These are phyloP conservation scores for Coemansia sp. DNA, from an alignment of 192 early-diverging fungal species.

Conservation along the genomic window DNA sequence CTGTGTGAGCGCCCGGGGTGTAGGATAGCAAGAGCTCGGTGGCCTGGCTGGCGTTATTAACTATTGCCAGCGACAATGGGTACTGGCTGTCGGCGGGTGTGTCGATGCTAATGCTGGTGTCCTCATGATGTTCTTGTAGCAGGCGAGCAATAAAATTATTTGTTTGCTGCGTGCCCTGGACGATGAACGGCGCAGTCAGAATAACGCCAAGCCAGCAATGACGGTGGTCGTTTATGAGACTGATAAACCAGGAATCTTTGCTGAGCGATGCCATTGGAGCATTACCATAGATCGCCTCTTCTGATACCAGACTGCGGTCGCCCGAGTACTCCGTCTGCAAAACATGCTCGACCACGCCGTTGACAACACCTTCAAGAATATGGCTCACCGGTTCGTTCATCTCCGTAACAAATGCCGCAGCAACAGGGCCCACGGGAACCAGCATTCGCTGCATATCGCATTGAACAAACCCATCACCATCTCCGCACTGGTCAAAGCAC, in stretches of 20 bases:
- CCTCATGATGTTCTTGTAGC: conserved; percentile 61
- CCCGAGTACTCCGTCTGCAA: conserved; percentile 68
- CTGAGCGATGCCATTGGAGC: too few relatives aligned
- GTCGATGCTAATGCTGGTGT: conserved; percentile 12
- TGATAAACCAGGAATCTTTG: too few relatives aligned
- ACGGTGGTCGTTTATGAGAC: too few relatives aligned
- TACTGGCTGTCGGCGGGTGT: neutral
- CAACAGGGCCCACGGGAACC: conserved; percentile 86
- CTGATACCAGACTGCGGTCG: conserved; percentile 62
- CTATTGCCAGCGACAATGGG: conserved; percentile 1
- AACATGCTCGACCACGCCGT: conserved; percentile 67
- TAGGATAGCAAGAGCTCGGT: conserved; percentile 13
- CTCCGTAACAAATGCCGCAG: conserved; percentile 66
- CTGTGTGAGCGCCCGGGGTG: conserved; percentile 10
- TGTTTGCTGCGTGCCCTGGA: conserved; percentile 66
- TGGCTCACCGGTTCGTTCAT: conserved; percentile 83
- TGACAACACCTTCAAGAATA: conserved; percentile 79
- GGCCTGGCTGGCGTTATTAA: neutral
- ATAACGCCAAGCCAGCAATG: conserved; percentile 84
- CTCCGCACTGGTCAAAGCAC: conserved; percentile 82
- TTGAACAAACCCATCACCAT: conserved; percentile 77
- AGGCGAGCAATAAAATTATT: conserved; percentile 64
- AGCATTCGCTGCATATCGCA: conserved; percentile 69
- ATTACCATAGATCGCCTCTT: too few relatives aligned
- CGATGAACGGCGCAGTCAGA: conserved; percentile 68